Evolutionary conservation across 2,329 filamentous ascomycete species (phyloP), one percentile per base, ranked within the genome.

Genomic region (Alternaria sp.): DNA sequence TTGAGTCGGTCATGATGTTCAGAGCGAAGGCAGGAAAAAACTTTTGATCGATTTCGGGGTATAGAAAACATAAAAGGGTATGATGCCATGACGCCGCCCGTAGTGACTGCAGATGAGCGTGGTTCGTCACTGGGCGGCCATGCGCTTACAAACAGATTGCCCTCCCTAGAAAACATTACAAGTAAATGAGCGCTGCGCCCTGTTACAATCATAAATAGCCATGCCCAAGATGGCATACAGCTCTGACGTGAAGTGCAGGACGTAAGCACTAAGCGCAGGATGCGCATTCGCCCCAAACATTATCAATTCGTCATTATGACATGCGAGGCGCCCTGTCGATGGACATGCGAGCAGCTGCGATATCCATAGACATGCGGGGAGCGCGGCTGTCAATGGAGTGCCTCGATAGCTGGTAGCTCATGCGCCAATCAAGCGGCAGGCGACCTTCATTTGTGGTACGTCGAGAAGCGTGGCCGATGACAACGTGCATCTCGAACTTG

Each of bases 381-480:
- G 58, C 55, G 30, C 60, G 53, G 44, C 37, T 18, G 37, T 66
- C 64, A 7, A 56, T 37, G 10, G 64, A 66, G 8, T 55, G 44
- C n/a, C 61, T 43, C 4, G 61, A 60, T 1, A 56, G 54, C 33
- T 60, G 58, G 49, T 61, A 66, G 46, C 64, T 66, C 55, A 66
- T 58, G 21, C 64, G 58, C 64, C 64, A 66, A 12, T 66, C 61
- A 4, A 66, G 64, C 23, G 64, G 64, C 55, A 66, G 30, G 21
- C 64, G 61, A 7, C 61, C 64, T 26, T 64, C 55, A 6, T 66
- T 64, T 6, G 58, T 66, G 5, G 61, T 66, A 3, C 64, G 37
- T 5, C 64, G 58, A 12, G 64, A 66, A 8, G 64, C 64, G 44
- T 66, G 64, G 41, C 64, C 64, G n/a, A 66, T 30, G 6, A 66